Evolutionary conservation across 2,329 filamentous ascomycete species (phyloP).

Genomic region (Aspergillus pseudoviridinutans): DNA sequence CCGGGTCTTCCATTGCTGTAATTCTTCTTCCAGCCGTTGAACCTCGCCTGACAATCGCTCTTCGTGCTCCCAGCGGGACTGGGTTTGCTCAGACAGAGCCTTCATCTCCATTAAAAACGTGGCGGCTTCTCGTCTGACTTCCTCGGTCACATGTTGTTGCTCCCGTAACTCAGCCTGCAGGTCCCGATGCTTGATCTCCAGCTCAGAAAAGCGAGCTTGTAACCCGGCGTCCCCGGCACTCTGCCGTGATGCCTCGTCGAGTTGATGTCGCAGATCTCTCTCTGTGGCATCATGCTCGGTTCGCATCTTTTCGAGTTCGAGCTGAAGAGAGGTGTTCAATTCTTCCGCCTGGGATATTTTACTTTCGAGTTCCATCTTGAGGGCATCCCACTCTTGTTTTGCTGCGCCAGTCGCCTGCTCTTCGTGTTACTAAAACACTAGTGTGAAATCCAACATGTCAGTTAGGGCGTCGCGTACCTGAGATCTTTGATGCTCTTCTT

Average conservation of each 20-base stretch:
- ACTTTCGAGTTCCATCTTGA: slow-evolving; percentile 64
- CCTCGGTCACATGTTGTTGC: slow-evolving; percentile 78
- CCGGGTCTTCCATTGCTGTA: slow-evolving; percentile 84
- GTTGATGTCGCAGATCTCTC: slow-evolving; percentile 59
- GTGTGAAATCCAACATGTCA: not conserved
- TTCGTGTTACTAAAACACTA: slow-evolving; percentile 2
- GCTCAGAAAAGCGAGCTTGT: slow-evolving; percentile 54
- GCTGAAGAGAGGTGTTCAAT: slow-evolving; percentile 73
- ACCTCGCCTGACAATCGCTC: slow-evolving; percentile 72
- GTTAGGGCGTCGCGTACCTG: slow-evolving; percentile 31
- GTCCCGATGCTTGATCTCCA: slow-evolving; percentile 62
- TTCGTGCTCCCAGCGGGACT: slow-evolving; percentile 75
- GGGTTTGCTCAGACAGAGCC: slow-evolving; percentile 73
- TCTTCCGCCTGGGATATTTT: slow-evolving; percentile 71
- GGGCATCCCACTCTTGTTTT: slow-evolving; percentile 65
- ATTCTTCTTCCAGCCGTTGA: slow-evolving; percentile 71
- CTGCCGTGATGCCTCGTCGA: slow-evolving; percentile 44
- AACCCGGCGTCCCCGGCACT: slow-evolving; percentile 50
- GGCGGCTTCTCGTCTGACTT: slow-evolving; percentile 79
- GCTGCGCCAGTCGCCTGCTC: slow-evolving; percentile 53
- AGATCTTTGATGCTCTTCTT: slow-evolving; percentile 52
- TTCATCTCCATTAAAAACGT: slow-evolving; percentile 88
- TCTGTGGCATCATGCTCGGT: slow-evolving; percentile 63
- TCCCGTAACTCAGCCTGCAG: slow-evolving; percentile 62
- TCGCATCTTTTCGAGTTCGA: slow-evolving; percentile 71